Evolutionary conservation across 2,329 filamentous ascomycete genomes (phyloP), one percentile per base, ranked within the genome.

Genomic region (Elsinoe necatrix): DNA sequence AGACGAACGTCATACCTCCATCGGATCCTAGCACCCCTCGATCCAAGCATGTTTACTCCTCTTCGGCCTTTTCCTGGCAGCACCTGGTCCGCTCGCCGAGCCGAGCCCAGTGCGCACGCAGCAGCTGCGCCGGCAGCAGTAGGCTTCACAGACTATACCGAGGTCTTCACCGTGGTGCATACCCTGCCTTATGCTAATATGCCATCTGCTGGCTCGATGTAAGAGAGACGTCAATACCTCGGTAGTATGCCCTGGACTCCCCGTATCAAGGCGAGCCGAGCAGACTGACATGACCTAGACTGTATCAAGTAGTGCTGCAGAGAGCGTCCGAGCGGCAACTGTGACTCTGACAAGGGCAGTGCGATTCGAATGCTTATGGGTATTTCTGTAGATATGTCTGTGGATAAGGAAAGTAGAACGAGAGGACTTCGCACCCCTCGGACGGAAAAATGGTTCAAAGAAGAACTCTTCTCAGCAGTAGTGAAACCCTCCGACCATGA

Each of bases 391-490:
- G 45, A 50, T 50, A 25, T 16, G 45, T 50, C 4, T 50, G 25
- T 25, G 45, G 45, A 12, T 50, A 50, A 5, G 45, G 45, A 34
- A 50, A 50, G 27, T 50, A 50, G 45, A 45, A n/a, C n/a, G n/a
- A n/a, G n/a, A n/a, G n/a, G n/a, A n/a, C n/a, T n/a, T n/a, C n/a
- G n/a, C n/a, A n/a, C n/a, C n/a, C n/a, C n/a, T n/a, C n/a, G n/a
- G n/a, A n/a, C n/a, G n/a, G n/a, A n/a, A n/a, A n/a, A n/a, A n/a
- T n/a, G n/a, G n/a, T n/a, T 42, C 39, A 29, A 29, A 29, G 27
- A 29, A n/a, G n/a, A n/a, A n/a, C n/a, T n/a, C n/a, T 29, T 9
- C 27, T 29, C 27, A 4, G 4, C 9, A 29, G 27, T 29, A 29
- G 27, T 29, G 27, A 29, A 29, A n/a, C n/a, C n/a, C n/a, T n/a